Percentiles rank a stretch among this genome's conserved stretches.
Evolutionary conservation across 805 yeast genomes (phyloP).

Genomic region (Candida corydali): DNA sequence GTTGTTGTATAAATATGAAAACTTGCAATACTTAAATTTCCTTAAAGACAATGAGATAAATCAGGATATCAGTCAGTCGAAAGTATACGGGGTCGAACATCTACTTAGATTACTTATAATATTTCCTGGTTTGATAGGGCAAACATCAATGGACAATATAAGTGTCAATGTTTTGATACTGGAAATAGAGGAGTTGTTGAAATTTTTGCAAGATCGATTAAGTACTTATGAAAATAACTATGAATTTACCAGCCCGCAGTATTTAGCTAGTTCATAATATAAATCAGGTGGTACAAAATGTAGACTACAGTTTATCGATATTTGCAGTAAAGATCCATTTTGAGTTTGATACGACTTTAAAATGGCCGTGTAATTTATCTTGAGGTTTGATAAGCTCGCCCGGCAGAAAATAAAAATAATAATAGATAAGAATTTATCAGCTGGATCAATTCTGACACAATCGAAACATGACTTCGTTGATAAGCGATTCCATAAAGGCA

Average conservation of each 20-base stretch:
- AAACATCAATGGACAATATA: constrained; percentile 76
- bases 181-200: constrained; percentile 52
- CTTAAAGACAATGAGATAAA: constrained; percentile 27
- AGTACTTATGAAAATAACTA: constrained; percentile 31
- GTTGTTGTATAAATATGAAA: constrained; percentile 70
- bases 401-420: too few species aligned
- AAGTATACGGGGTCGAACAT: constrained; percentile 78
- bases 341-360: too few species aligned
- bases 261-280: constrained; percentile 25
- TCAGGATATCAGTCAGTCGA: constrained; percentile 18
- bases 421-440: too few species aligned
- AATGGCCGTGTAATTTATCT: too few species aligned
- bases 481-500: constrained; percentile 17
- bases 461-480: constrained; percentile 9
- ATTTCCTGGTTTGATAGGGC: constrained; percentile 78
- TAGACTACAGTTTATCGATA: too few species aligned
- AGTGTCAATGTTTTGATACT: constrained; percentile 53
- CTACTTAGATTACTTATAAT: constrained; percentile 70
- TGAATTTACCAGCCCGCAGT: constrained; percentile 32
- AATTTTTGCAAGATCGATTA: constrained; percentile 46
- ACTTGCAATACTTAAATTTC: constrained; percentile 64
- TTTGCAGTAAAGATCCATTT: too few species aligned
- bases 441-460: too few species aligned
- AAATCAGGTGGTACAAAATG: too few species aligned
- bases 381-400: too few species aligned